Evolutionary conservation across 139 green algal species (phyloP), one percentile per base, ranked within the genome.

Genomic region (Pleodorina starrii): DNA sequence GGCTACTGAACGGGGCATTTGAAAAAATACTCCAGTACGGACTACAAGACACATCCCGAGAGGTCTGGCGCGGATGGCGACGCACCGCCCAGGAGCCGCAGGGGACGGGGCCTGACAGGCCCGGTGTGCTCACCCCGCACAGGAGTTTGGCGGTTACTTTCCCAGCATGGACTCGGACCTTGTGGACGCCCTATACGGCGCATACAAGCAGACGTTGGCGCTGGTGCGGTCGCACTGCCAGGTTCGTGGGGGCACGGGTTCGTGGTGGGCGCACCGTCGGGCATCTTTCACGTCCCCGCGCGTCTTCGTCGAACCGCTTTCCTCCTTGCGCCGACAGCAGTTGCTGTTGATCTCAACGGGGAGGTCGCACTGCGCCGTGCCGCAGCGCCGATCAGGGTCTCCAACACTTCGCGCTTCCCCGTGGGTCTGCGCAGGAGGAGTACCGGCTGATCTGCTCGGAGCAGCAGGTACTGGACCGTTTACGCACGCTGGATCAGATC

Each of bases 141-240:
- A 93, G 90, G 75, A 80, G 2, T 89, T 91, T 27, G 38, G 54
- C 1, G 66, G 16, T 7, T 73, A 21, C 54, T 93, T 90, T 43
- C 86, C 75, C 23, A 50, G 17, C 36, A n/a, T 90, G 0, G 81
- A 86, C 32, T 6, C 36, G 1, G 29, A 54, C 0, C 74, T 93
- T 0, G 40, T 89, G 9, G 74, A 90, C 27, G 90, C 90, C 2
- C 54, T 93, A 4, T 79, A 82, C 9, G 87, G 85, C 35, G 59
- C 89, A 0, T 93, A 84, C 76, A 43, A 46, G 0, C 87, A 91
- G 59, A 63, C 89, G 7, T 75, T 91, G 3, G n/a, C 50, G 11
- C 40, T 85, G 23, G 74, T 93, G 19, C 43, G 85, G 2, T 84
- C 44, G 1, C 69, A 91, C 66, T 93, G 86, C 35, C 78, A 93